These are phyloP conservation scores for Hypocreales sp. DNA, from an alignment of 2,329 filamentous ascomycete species.

Conservation along the genomic window DNA sequence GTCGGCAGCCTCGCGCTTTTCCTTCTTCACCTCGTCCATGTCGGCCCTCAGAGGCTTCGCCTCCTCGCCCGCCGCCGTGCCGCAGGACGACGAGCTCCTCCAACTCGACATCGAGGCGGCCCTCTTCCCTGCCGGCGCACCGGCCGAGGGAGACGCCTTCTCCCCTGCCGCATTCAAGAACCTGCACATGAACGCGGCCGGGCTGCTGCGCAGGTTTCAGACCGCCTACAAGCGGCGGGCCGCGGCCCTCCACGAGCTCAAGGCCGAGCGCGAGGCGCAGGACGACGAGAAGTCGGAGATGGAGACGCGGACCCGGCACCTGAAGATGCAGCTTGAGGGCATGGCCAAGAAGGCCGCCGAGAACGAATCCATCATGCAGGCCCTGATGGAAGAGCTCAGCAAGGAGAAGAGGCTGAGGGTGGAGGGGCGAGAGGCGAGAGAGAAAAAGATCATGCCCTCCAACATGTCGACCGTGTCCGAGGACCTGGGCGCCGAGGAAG, in stretches of 20 bases:
- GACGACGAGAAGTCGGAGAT: conserved; percentile 41
- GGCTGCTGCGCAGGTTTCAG: conserved; percentile 40
- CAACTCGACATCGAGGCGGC: conserved; percentile 38
- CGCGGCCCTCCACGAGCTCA: conserved; percentile 31
- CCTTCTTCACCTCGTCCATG: conserved; percentile 29
- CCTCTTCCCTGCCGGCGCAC: conserved; percentile 31
- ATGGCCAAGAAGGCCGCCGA: conserved; percentile 38
- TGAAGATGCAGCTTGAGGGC: conserved; percentile 44
- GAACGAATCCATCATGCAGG: conserved; percentile 34
- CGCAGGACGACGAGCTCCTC: conserved; percentile 35
- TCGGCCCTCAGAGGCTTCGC: conserved; percentile 20
- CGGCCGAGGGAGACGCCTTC: conserved; percentile 31
- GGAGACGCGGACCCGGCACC: conserved; percentile 32
- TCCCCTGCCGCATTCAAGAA: conserved; percentile 46
- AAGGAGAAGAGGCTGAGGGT: conserved; percentile 31
- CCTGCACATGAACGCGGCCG: conserved; percentile 40
- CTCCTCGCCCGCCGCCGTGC: conserved; percentile 9
- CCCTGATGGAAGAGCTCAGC: conserved; percentile 32
- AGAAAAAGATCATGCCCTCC: conserved; percentile 13
- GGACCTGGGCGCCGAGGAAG: conserved; percentile 38
- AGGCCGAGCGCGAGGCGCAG: conserved; percentile 36
- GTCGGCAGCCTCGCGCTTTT: conserved; percentile 23
- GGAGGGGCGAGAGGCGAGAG: conserved; percentile 19
- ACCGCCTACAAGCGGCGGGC: conserved; percentile 40
- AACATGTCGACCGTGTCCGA: conserved; percentile 31